These are phyloP conservation scores for Heliamphora ciliata DNA, from an alignment of 179 eudicot species.

Conservation along the genomic window DNA sequence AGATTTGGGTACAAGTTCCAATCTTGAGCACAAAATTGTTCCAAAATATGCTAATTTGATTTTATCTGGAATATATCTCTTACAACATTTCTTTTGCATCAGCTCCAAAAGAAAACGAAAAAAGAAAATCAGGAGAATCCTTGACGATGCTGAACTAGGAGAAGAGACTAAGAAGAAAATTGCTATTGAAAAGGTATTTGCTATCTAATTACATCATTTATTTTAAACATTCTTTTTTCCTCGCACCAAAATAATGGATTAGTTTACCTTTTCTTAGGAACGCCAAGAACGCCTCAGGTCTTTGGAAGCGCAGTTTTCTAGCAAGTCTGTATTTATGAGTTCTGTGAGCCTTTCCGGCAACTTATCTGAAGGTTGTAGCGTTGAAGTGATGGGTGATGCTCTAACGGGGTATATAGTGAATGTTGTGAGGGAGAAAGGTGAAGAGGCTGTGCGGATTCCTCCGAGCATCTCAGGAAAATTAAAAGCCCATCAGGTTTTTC, in stretches of 20 bases:
- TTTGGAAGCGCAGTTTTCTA: slow-evolving; percentile 61
- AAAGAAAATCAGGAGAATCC: slow-evolving; percentile 88
- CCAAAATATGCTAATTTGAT: background rate
- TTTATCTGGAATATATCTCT: background rate
- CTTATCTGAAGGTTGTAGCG: slow-evolving; percentile 56
- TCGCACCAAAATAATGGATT: slow-evolving; percentile 4
- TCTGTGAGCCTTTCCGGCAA: slow-evolving; percentile 31
- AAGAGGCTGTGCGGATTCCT: slow-evolving; percentile 89
- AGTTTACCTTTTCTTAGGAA: slow-evolving; percentile 40
- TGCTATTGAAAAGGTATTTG: slow-evolving; percentile 89
- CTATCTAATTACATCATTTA: background rate
- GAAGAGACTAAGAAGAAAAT: slow-evolving; percentile 97
- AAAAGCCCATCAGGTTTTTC: slow-evolving; percentile 80
- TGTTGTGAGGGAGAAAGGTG: slow-evolving; percentile 89
- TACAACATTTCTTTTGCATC: slow-evolving; percentile 14
- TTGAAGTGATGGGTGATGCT: slow-evolving; percentile 76
- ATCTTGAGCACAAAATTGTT: background rate
- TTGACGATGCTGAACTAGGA: slow-evolving; percentile 94
- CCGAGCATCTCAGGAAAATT: slow-evolving; percentile 79
- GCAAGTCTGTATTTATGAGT: slow-evolving; percentile 47
- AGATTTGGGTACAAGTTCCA: background rate
- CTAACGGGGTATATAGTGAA: slow-evolving; percentile 78
- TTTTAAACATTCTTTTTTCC: background rate
- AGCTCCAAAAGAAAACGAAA: slow-evolving; percentile 54
- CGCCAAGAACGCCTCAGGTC: slow-evolving; percentile 96